Evolutionary conservation across 371 early-diverging fungal genomes (phyloP), one percentile per base, ranked within the genome.

Genomic region (Mortierella sp.): DNA sequence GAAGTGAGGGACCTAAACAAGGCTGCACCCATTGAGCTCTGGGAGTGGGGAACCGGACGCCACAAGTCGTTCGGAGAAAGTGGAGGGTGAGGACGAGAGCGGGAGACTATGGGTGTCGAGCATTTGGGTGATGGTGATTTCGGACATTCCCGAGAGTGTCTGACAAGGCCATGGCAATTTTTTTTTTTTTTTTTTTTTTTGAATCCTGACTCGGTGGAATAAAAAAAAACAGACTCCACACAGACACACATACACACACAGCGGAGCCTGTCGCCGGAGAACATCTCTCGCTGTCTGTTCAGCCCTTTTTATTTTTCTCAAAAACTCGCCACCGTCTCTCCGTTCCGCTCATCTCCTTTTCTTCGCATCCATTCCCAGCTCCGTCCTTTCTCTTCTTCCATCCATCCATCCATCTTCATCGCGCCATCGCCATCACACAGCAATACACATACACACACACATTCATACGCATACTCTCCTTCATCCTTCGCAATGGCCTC

Each of bases 141-240:
- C 37, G 37, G 37, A 37, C 37, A 37, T 37, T 37, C 37, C 37
- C 37, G 37, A 37, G 37, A n/a, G n/a, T n/a, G 37, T 37, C 37
- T 37, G 37, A 37, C 37, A 61, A 57, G 44, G 57, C 47, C 26
- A 53, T 53, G 53, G 43, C 53, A 64, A 55, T 44, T 7, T 53
- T 50, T 50, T 52, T 64, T 44, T 7, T 53, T 50, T 50, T 52
- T 67, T 63, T 68, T 73, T 73, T 66, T 68, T 68, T 74, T 37
- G 19, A 16, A 55, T 28, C 28, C 47, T 76, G 77, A 66, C 77
- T 71, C 77, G 77, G 77, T 76, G 77, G 77, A 76, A 76, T 30
- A 4, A 37, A 45, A n/a, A 53, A 26, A 56, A 56, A 15, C 57
- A 57, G 3, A 29, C 28, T 37, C 37, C 37, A 37, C 55, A 15